These are phyloP conservation scores for Aspergillus piperis DNA, from an alignment of 2,329 filamentous ascomycete genomes.

Conservation along the genomic window DNA sequence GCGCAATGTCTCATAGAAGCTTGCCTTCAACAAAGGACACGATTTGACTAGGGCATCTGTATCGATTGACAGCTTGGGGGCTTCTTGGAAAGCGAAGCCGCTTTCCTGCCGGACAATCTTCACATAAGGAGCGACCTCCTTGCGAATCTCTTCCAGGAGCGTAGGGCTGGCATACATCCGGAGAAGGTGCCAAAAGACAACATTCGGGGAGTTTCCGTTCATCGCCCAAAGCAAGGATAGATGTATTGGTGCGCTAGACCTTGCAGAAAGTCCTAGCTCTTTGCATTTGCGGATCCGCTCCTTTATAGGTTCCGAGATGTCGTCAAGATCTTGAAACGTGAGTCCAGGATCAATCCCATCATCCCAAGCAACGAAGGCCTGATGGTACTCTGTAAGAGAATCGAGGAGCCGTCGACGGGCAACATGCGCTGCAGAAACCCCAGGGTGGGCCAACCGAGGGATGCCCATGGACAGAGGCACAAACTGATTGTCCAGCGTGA, in stretches of 20 bases:
- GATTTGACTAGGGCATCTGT: conserved; percentile 43
- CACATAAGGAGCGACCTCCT: conserved; percentile 49
- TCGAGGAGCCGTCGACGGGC: conserved; percentile 47
- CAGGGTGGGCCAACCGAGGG: conserved; percentile 58
- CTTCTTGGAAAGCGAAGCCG: conserved; percentile 46
- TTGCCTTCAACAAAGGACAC: conserved; percentile 51
- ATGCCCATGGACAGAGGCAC: conserved; percentile 57
- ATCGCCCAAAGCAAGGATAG: conserved; percentile 58
- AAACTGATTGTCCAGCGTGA: conserved; percentile 57
- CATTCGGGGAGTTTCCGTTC: conserved; percentile 54
- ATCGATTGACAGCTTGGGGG: conserved; percentile 46
- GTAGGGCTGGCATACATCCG: conserved; percentile 47
- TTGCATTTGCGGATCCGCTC: conserved; percentile 45
- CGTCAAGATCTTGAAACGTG: conserved; percentile 51
- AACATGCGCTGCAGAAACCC: conserved; percentile 51
- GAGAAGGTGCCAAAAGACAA: conserved; percentile 56
- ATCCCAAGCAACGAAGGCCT: conserved; percentile 45
- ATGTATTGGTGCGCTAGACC: conserved; percentile 45
- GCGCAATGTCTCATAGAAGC: conserved; percentile 50
- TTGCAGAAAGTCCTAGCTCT: conserved; percentile 38
- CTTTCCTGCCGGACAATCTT: conserved; percentile 40
- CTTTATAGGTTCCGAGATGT: conserved; percentile 50
- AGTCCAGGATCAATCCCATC: conserved; percentile 46
- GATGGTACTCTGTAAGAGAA: conserved; percentile 45
- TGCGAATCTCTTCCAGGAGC: conserved; percentile 46